Percentiles rank a stretch among this genome's conserved stretches.
These are phyloP conservation scores for Hymenoscyphus fraxineus DNA, from an alignment of 2,329 filamentous ascomycete genomes.

Conservation along the genomic window DNA sequence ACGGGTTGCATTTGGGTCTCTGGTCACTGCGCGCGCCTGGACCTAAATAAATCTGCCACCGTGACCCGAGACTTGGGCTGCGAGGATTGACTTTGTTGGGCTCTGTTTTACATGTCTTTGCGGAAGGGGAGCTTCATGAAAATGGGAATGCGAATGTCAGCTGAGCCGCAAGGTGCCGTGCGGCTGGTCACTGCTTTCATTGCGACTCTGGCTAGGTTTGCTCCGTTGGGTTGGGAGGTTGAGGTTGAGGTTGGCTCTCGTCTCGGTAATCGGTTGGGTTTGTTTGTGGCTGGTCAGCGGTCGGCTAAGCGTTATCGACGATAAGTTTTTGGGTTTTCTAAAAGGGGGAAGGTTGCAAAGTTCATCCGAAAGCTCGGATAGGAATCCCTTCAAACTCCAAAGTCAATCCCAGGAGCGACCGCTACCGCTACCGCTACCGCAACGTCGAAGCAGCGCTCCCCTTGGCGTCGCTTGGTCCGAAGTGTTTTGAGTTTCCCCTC, in stretches of 20 bases:
- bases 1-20: neutral
- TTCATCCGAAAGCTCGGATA: slow-evolving; percentile 1
- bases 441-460: neutral
- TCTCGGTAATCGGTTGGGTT: too few relatives aligned
- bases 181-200: neutral
- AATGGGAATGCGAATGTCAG: neutral
- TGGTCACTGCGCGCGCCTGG: neutral
- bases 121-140: neutral
- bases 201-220: too few relatives aligned
- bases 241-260: too few relatives aligned
- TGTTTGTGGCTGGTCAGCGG: too few relatives aligned
- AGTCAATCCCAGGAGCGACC: neutral
- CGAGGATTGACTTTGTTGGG: neutral
- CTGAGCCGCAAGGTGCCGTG: neutral
- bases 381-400: neutral
- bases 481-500: neutral
- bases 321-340: neutral
- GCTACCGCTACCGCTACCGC: too few relatives aligned
- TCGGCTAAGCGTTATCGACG: neutral
- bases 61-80: neutral
- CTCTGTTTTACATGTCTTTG: neutral
- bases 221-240: too few relatives aligned
- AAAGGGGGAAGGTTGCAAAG: neutral
- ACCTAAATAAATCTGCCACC: neutral
- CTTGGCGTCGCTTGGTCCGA: neutral